phyloP scores from a whole-genome alignment of 495 filamentous ascomycete genomes.

The Aspergillus cristatus region DNA sequence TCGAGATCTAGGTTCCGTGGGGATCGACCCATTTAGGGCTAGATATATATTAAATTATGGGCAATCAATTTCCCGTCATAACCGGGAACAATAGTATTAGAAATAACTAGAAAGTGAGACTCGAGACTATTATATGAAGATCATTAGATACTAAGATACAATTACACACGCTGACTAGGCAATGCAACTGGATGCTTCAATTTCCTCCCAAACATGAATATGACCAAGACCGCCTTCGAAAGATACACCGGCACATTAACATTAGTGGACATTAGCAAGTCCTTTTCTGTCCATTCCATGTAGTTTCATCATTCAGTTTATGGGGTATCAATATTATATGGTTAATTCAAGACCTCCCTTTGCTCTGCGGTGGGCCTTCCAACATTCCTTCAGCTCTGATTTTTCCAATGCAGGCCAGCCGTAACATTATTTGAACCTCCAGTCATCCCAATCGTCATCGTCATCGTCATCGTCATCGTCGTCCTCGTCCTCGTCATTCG shows the following conservation, averaged over 20 bases:
- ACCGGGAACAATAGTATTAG: too few species aligned
- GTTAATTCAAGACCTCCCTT: constrained; percentile 20
- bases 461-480: constrained; percentile 51
- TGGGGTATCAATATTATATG: constrained; percentile 36
- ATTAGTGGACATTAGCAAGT: constrained; percentile 7
- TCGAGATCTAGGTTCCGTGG: too few species aligned
- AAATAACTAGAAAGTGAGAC: too few species aligned
- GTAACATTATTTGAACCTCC: constrained; percentile 47
- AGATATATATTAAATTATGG: too few species aligned
- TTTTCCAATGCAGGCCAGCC: background rate
- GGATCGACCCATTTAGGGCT: too few species aligned
- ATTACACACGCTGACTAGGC: too few species aligned
- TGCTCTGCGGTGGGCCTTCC: constrained; percentile 15
- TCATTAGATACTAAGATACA: too few species aligned
- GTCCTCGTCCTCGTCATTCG: constrained; percentile 39
- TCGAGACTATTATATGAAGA: too few species aligned
- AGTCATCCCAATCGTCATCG: constrained; percentile 59
- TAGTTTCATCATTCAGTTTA: constrained; percentile 18
- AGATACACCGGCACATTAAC: constrained; percentile 3
- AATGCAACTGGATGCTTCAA: too few species aligned
- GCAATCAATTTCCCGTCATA: too few species aligned
- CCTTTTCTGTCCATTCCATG: constrained; percentile 11
- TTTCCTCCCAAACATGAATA: too few species aligned
- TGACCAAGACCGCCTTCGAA: background rate
- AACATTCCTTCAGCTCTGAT: constrained; percentile 1